Evolutionary conservation across 1,139 yeast genomes (phyloP), one percentile per base, ranked within the genome.

Genomic region (Candida sp.): DNA sequence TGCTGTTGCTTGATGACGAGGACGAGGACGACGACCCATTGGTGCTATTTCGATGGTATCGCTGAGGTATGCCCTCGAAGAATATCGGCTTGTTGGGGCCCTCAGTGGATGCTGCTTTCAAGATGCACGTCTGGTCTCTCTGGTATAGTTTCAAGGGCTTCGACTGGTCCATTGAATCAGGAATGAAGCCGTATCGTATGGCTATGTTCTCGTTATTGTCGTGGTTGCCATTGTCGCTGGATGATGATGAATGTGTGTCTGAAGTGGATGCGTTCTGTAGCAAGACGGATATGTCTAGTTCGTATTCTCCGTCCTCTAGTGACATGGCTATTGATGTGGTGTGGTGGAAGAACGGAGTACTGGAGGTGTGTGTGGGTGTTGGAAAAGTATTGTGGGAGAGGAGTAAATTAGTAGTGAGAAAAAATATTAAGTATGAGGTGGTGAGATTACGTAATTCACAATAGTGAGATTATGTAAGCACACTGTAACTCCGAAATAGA

Each of bases 251-350:
- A 11, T 41, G 32, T 28, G 27, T 22, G 30, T 40, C 27, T 31
- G 30, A 47, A 48, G 42, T 56, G 54, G 43, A 54, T 17, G 27
- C 6, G 7, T 42, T 48, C 12, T 57, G 61, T 42, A 62, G 50
- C 17, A 74, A 60, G n/a, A 61, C 66, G 37, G 69, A 62, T 37
- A 76, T 58, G 53, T 77, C 81, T 44, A 77, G 68, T 40, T 74
- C 80, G 56, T 77, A 77, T 55, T 77, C 82, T 12, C 82, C 82
- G 60, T 77, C 80, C 8, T 75, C 72, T 39, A 58, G 40, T 8
- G 58, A 54, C 61, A 57, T 58, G 7, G 37, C 47, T 40, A 8
- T 7, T 3, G 30, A 6, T 6, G 5, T 17, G 17, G n/a, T 27
- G 9, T 9, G 31, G 31, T 8, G 6, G n/a, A 7, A 4, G 23